These are phyloP conservation scores for Beauveria bassiana DNA, from an alignment of 2,329 filamentous ascomycete genomes.

Conservation along the genomic window DNA sequence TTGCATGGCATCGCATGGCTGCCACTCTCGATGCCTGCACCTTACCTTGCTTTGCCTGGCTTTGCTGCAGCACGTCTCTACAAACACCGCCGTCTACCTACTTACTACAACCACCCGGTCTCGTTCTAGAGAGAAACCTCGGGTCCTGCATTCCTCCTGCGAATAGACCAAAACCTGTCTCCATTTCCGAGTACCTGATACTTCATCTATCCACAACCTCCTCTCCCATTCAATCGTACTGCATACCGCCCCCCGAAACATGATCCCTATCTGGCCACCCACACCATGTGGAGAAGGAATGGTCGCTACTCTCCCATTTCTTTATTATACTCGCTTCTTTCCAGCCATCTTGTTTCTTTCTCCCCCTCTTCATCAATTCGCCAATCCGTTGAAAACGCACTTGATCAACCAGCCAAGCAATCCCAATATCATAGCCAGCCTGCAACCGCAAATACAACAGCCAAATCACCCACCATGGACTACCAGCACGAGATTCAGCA, in stretches of 20 bases:
- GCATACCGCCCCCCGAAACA: neutral
- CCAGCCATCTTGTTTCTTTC: neutral
- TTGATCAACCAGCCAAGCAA: constrained; percentile 11
- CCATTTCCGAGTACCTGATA: neutral
- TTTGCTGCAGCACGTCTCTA: neutral
- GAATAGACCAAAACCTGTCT: neutral
- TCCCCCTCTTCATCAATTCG: neutral
- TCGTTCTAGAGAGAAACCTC: neutral
- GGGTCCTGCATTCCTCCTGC: neutral
- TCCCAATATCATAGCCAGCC: neutral
- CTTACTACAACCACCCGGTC: constrained; percentile 5
- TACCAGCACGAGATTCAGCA: neutral
- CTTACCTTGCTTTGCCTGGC: neutral
- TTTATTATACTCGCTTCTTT: constrained; percentile 8
- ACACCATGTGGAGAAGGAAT: constrained; percentile 10
- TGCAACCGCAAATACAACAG: neutral
- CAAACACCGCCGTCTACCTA: neutral
- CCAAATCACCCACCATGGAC: neutral
- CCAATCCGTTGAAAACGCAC: neutral
- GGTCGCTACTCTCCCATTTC: constrained; percentile 6
- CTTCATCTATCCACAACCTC: neutral
- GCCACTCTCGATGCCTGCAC: neutral
- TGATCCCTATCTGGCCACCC: constrained; percentile 5
- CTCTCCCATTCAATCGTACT: neutral
- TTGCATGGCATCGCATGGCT: neutral